Evolutionary conservation across 2,329 filamentous ascomycete species (phyloP), one percentile per base, ranked within the genome.

Genomic region (Colletotrichum paranaense): DNA sequence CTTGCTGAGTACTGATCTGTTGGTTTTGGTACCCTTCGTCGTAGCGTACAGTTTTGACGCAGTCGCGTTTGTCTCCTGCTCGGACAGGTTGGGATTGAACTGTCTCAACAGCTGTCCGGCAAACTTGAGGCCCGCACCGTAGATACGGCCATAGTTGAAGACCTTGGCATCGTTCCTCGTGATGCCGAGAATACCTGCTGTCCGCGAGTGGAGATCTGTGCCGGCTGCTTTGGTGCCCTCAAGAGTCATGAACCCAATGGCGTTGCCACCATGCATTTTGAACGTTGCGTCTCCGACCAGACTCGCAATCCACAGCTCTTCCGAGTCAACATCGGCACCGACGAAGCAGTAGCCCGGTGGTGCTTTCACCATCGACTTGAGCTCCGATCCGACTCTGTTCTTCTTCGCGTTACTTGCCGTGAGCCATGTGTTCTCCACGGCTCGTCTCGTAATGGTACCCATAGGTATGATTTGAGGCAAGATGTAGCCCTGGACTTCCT

Each of bases 71-170:
- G 97, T 97, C 82, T 98, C 88, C 35, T 89, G 86, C 78, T 98
- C 97, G 0, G 93, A 93, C 42, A 99, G 85, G 24, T 85, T 88
- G 1, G 96, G 95, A 78, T 98, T 98, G 85, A 99, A 99, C 79
- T 98, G 97, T 8, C 95, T 91, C 2, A 99, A 89, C 2, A 99
- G 87, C 11, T 94, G 97, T 2, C 93, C 92, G 0, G 97, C 97
- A 80, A 99, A 99, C 77, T 95, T 97, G 63, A 98, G 86, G 0
- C 97, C 97, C 5, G 97, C 97, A n/a, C 97, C 97, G 79, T 99
- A 99, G 62, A 99, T 99, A 53, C 97, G 94, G 8, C 97, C 97
- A 78, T 99, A 99, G 81, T 99, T 99, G 87, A 99, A 99, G 1
- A 99, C 91, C 81, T 99, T 99, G 72, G 97, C 97, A 79, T 98